Evolutionary conservation across 331 rosid genomes (phyloP).

Genomic region (Ulmus americana): DNA sequence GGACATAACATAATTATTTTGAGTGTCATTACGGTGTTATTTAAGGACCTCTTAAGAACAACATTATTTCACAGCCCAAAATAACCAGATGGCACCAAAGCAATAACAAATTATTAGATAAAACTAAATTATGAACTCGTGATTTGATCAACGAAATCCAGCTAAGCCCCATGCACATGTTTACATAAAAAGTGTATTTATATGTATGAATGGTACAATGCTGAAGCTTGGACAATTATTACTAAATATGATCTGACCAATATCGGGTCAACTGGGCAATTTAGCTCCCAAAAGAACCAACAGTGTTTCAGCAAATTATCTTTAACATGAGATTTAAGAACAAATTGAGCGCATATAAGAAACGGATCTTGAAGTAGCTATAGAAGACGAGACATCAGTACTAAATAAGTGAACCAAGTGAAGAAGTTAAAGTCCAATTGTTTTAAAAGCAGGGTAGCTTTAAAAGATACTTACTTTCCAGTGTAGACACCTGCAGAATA

Average conservation of each 20-base stretch:
- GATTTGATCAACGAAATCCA: neutral
- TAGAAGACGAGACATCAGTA: neutral
- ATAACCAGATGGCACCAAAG: too few species aligned
- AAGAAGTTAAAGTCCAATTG: neutral
- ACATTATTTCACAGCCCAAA: too few species aligned
- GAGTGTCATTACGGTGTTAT: neutral
- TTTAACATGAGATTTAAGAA: neutral
- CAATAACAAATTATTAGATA: too few species aligned
- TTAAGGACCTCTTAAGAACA: too few species aligned
- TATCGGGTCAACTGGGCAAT: neutral
- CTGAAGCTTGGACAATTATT: neutral
- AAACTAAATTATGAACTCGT: too few species aligned
- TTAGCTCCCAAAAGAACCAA: neutral
- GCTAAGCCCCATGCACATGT: neutral
- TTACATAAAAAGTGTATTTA: neutral
- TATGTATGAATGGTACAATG: too few species aligned
- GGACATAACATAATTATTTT: neutral
- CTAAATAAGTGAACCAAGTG: neutral
- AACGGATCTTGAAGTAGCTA: neutral
- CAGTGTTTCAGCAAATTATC: neutral
- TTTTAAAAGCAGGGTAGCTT: neutral
- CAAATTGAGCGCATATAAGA: neutral
- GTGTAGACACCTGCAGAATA: conserved; percentile 87
- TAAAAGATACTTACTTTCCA: conserved; percentile 58
- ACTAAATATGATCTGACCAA: neutral